A percentile compares a stretch with the other conserved stretches of the same genome.
Evolutionary conservation across 2,329 filamentous ascomycete genomes (phyloP).

Genomic region (Mollisiaceae sp.): DNA sequence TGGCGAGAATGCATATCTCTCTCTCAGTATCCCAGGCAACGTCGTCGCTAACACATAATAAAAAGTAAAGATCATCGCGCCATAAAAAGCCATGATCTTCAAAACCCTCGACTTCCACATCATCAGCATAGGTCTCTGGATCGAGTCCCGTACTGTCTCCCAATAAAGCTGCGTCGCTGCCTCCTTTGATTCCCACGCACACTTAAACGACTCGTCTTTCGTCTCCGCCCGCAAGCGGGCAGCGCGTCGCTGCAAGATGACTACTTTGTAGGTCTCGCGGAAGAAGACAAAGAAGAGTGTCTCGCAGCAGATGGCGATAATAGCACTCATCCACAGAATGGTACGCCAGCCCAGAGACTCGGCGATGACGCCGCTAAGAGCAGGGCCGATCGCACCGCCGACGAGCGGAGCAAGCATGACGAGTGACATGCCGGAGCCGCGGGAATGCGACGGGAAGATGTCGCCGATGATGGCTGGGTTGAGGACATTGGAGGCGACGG

Average conservation of each 20-base stretch:
- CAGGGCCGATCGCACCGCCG: constrained; percentile 42
- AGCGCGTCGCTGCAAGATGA: constrained; percentile 55
- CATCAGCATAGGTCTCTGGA: constrained; percentile 49
- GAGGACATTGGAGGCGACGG: constrained; percentile 42
- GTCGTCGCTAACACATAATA: constrained; percentile 54
- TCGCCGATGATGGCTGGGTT: constrained; percentile 53
- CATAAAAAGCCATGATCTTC: constrained; percentile 49
- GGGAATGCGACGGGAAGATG: constrained; percentile 51
- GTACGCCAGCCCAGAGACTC: constrained; percentile 57
- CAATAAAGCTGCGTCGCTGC: constrained; percentile 52
- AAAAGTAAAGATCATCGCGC: constrained; percentile 48
- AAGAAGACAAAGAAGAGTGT: constrained; percentile 51
- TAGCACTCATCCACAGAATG: constrained; percentile 55
- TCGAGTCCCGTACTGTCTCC: constrained; percentile 43
- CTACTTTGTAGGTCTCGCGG: constrained; percentile 65
- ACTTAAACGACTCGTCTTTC: constrained; percentile 48
- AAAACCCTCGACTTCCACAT: constrained; percentile 57
- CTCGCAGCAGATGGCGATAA: constrained; percentile 47
- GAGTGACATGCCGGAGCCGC: constrained; percentile 48
- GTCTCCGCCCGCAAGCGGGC: constrained; percentile 52
- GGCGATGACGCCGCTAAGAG: constrained; percentile 45
- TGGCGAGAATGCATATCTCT: constrained; percentile 50
- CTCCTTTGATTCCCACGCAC: constrained; percentile 52
- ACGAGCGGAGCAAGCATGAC: constrained; percentile 43
- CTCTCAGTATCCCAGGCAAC: constrained; percentile 48